Evolutionary conservation across 768 basidiomycete genomes (phyloP), one percentile per base, ranked within the genome.

Genomic region (Rubroboletus pulcherrimus): DNA sequence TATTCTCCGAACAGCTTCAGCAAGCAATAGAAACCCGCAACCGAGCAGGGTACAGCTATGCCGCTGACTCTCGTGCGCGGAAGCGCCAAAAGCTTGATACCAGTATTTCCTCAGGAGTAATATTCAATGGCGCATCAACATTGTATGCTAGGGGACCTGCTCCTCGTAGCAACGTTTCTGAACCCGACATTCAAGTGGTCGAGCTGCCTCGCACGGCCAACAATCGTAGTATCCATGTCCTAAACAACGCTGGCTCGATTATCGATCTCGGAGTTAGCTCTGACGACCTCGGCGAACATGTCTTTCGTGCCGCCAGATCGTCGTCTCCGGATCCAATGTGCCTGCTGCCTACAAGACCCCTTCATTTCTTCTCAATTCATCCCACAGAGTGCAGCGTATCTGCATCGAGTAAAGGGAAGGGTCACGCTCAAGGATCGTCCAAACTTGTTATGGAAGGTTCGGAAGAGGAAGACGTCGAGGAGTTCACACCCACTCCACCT

Each of bases 261-360:
- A 61, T 70, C n/a, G 39, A 57, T 2, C n/a, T 72, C 7, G 57
- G 30, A 14, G 15, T 21, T 12, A 45, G 40, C 11, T 61, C 61
- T 41, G 68, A 65, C 6, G 70, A 73, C 34, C 37, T 64, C 2
- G 68, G 68, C 4, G 51, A 61, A 35, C 61, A 1, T 41, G 19
- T 73, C n/a, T 5, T 51, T 54, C 62, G 60, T 52, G 5, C 10
- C 15, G 29, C 24, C n/a, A 45, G 29, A 30, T 42, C 58, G 7
- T 60, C 67, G 11, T 70, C 68, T 29, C 64, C 70, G 10, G 70
- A 72, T 46, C 68, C 68, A 37, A 3, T 66, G 49, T 6, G 0
- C 11, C n/a, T 57, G 2, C 17, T 45, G 2, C 14, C 26, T n/a
- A 0, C 2, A 6, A 2, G 15, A 53, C 4, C 17, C 11, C 0